Conservation (phyloP, 129 eudicot genomes). For the Pseudognaphalium luteoalbum region DNA sequence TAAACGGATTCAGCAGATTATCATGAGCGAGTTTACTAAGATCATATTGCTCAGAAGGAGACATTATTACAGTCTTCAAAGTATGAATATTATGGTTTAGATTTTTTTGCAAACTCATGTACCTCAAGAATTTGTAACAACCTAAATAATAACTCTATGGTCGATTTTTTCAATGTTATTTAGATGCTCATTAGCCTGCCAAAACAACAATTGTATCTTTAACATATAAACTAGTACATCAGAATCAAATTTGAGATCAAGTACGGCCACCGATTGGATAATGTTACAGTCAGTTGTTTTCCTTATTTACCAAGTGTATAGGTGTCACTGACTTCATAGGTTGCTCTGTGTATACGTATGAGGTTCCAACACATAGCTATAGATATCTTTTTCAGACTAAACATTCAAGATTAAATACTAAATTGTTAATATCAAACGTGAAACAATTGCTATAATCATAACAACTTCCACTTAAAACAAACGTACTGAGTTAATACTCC, state of each 20-base stretch:
- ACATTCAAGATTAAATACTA: background rate
- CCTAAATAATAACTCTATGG: background rate
- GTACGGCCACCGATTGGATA: background rate
- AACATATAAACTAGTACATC: background rate
- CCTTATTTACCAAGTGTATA: background rate
- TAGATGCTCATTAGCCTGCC: slow-evolving; percentile 26
- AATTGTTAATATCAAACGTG: background rate
- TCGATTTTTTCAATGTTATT: slow-evolving; percentile 16
- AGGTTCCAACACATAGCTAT: background rate
- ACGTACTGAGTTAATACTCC: background rate
- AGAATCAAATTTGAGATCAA: slow-evolving; percentile 8
- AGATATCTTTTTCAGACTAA: background rate
- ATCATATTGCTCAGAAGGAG: slow-evolving; percentile 9
- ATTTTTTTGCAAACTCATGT: background rate
- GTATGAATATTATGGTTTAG: background rate
- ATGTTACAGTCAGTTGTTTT: background rate
- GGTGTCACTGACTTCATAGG: too few species aligned
- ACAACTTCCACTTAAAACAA: background rate
- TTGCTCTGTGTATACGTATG: background rate
- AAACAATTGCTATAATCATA: background rate
- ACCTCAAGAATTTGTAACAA: background rate
- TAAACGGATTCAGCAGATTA: background rate
- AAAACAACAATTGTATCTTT: background rate
- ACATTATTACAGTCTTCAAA: slow-evolving; percentile 13
- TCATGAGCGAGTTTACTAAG: slow-evolving; percentile 12